Evolutionary conservation across 768 basidiomycete genomes (phyloP), one percentile per base, ranked within the genome.

Genomic region (Lanmaoa pseudosensibilis): DNA sequence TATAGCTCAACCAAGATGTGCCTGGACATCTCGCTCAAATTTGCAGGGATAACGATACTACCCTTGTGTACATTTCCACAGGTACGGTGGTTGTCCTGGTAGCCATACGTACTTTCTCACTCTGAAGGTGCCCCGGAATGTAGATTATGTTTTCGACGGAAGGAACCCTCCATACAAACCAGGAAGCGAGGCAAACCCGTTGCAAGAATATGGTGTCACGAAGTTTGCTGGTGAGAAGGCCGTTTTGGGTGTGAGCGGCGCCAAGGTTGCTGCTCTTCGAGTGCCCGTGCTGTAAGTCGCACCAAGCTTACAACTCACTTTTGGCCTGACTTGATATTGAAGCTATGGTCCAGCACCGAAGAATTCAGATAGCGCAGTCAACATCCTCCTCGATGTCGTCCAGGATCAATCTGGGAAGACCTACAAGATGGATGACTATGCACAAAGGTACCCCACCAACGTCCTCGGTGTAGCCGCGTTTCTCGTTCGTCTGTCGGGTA

Each of bases 141-240:
- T 62, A 88, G 94, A 99, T 73, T 98, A 98, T 73, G 94, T 99
- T 16, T 98, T 98, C 67, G 92, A 95, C 60, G 96, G 96, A 2
- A 86, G 82, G n/a, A 85, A 87, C 1, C 92, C 96, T 4, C 94
- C 94, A 0, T 99, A 99, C 75, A 79, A 82, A 7, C 88, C 92
- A 0, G 78, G 79, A 8, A 84, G 87, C 15, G 66, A 72, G 33
- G 83, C 92, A 13, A 92, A 94, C 66, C 96, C 96, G 1, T 74
- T 98, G 36, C 90, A 99, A 52, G 75, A 90, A 16, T 99, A 99
- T 34, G 96, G 93, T 2, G 74, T 80, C 63, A 88, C 90, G 4
- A 99, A 99, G 72, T 80, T 86, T 36, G 90, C 87, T 23, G 96
- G 94, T 2, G 97, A 99, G 75, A 62, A 85, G 15, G 88, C 83